A percentile compares a stretch with the other conserved stretches of the same genome.
Evolutionary conservation across 2,329 filamentous ascomycete species (phyloP).

Genomic region (Tolypocladium cylindrosporum): DNA sequence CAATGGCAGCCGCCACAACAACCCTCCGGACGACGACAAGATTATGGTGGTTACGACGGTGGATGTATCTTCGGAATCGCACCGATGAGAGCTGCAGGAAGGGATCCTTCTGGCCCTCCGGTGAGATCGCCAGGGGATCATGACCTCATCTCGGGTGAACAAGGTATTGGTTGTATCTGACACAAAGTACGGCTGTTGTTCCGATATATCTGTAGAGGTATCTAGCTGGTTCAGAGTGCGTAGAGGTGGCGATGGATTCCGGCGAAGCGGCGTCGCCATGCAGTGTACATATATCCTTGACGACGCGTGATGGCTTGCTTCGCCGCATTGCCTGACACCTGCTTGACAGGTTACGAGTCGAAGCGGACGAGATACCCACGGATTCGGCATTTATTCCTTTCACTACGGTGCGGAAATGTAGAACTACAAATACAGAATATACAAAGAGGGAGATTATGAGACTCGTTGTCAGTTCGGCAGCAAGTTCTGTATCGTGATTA

Average conservation of each 20-base stretch:
- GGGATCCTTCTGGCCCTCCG: background rate
- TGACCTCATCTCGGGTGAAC: background rate
- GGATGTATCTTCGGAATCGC: constrained; percentile 11
- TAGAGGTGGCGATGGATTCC: background rate
- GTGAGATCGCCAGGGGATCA: too few relatives aligned
- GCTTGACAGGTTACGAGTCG: background rate
- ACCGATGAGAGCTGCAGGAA: background rate
- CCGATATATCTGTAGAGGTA: background rate
- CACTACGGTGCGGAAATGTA: background rate
- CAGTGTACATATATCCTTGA: background rate
- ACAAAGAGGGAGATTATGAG: background rate
- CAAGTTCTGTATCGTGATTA: too few relatives aligned
- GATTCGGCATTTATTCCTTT: background rate
- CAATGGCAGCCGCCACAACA: background rate
- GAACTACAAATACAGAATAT: background rate
- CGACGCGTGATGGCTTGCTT: background rate
- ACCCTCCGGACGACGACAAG: constrained; percentile 6
- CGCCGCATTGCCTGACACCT: background rate
- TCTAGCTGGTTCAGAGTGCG: background rate
- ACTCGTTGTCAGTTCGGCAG: background rate
- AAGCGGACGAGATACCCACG: background rate
- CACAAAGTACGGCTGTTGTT: background rate
- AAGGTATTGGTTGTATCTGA: background rate
- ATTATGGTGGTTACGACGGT: constrained; percentile 18
- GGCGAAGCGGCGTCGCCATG: background rate